Percentiles rank a stretch among this genome's conserved stretches.
Evolutionary conservation across 1,284 basidiomycete species (phyloP).

Genomic region (Heterobasidion irregulare): DNA sequence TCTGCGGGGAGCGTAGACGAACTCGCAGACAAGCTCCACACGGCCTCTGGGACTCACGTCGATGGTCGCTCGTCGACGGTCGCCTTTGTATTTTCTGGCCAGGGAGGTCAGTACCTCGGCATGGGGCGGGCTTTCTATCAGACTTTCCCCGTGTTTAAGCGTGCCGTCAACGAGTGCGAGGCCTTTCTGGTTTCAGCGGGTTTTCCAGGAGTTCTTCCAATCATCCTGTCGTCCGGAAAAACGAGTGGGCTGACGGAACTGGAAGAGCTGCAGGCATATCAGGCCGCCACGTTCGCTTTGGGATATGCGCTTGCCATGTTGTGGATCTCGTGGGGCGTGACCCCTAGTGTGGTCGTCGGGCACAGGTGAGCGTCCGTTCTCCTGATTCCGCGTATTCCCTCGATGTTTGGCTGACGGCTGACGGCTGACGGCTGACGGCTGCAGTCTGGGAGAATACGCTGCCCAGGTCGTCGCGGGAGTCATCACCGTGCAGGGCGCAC

Average conservation of each 20-base stretch:
- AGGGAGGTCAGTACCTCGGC: constrained; percentile 56
- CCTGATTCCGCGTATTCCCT: background rate
- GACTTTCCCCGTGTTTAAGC: constrained; percentile 34
- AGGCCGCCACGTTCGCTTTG: constrained; percentile 49
- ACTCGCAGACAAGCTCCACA: constrained; percentile 33
- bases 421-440: background rate
- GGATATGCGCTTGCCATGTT: constrained; percentile 51
- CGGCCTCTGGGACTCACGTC: constrained; percentile 24
- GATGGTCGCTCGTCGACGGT: constrained; percentile 21
- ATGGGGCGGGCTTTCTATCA: constrained; percentile 54
- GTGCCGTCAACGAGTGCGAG: constrained; percentile 50
- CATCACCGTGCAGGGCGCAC: constrained; percentile 43
- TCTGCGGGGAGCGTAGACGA: constrained; percentile 32
- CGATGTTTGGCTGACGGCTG: background rate
- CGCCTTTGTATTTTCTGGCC: constrained; percentile 65
- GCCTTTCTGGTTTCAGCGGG: constrained; percentile 36
- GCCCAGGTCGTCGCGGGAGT: constrained; percentile 53
- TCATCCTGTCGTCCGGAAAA: constrained; percentile 27
- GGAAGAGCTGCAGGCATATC: constrained; percentile 37
- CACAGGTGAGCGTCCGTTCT: constrained; percentile 44
- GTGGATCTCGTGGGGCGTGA: constrained; percentile 61
- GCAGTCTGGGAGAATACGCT: constrained; percentile 64
- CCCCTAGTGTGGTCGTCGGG: constrained; percentile 48
- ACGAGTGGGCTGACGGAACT: constrained; percentile 12
- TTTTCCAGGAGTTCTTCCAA: constrained; percentile 38